Evolutionary conservation across 1,284 basidiomycete genomes (phyloP), one percentile per base, ranked within the genome.

Genomic region (Wallemia ichthyophaga): DNA sequence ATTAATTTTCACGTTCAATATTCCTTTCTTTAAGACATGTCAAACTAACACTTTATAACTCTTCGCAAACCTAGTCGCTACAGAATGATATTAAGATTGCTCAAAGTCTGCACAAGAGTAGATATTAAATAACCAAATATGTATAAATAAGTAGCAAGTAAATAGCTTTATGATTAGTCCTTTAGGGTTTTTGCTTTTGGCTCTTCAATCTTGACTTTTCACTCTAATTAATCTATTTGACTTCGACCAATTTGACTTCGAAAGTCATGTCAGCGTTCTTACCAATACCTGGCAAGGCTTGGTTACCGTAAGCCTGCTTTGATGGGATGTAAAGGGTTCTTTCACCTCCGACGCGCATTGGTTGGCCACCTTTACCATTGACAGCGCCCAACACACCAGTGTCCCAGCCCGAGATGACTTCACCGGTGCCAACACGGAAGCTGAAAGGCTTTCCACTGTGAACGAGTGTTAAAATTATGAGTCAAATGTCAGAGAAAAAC

Each of bases 381-480:
- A 31, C 28, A 31, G 28, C 13, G 58, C 91, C 92, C 60, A 74
- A 79, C 61, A 96, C 75, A 59, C 91, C 91, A 65, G 85, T 75
- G 66, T 94, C 89, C 91, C 88, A 94, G 75, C 83, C 87, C 73
- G 84, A 84, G 71, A 95, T 92, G 59, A 95, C 91, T 68, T 94
- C 83, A 54, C 86, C 86, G 62, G 76, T 74, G 60, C 91, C 92
- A 28, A 96, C 76, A 58, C 74, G 78, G 76, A 95, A 95, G 57
- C 73, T 73, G 73, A 95, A 94, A 25, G 63, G 61, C 17, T 61
- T 32, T 37, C 60, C 25, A 15, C 23, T 27, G 32, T 27, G 25
- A 58, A 28, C 21, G 2, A 28, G 19, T 11, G 55, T 27, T 3
- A 58, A 25, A 27, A 28, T 24, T 26, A 54, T 31, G 27, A 31